Conservation (phyloP, 805 yeast genomes). For the Ogataea populi-albae region DNA sequence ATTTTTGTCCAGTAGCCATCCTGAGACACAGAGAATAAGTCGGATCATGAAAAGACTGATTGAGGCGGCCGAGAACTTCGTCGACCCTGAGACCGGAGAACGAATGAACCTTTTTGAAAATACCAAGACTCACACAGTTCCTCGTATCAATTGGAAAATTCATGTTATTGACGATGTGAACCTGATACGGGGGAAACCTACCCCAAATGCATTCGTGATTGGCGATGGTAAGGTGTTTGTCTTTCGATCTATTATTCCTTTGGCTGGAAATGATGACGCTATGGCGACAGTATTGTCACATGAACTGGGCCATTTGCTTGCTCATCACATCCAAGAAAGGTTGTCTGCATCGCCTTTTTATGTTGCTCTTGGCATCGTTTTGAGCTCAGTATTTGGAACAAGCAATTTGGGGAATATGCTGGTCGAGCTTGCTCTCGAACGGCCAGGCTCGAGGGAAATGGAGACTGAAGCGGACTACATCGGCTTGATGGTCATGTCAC, state of each 20-base stretch:
- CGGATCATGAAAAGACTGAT: conserved; percentile 64
- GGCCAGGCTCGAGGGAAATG: conserved; percentile 91
- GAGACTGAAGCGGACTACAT: conserved; percentile 96
- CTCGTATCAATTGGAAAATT: conserved; percentile 63
- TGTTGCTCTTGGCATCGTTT: conserved; percentile 46
- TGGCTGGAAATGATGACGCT: conserved; percentile 82
- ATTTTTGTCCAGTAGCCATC: conserved; percentile 62
- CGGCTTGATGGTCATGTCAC: conserved; percentile 87
- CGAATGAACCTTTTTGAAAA: conserved; percentile 25
- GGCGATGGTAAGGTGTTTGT: conserved; percentile 97
- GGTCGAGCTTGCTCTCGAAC: conserved; percentile 55
- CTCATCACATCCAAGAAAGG: conserved; percentile 86
- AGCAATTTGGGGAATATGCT: conserved; percentile 48
- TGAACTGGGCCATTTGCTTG: conserved; percentile 91
- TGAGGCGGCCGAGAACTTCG: conserved; percentile 46
- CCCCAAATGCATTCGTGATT: conserved; percentile 95
- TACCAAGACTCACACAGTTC: conserved; percentile 23
- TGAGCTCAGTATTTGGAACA: conserved; percentile 64
- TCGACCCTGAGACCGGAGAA: conserved; percentile 34
- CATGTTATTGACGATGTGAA: conserved; percentile 70
- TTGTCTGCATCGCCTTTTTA: conserved; percentile 75
- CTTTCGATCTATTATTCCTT: conserved; percentile 70
- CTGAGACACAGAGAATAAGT: conserved; percentile 54
- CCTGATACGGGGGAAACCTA: conserved; percentile 48
- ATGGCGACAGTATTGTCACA: conserved; percentile 93